phyloP scores from a whole-genome alignment of 371 early-diverging fungal genomes.

The Mucor indicus region DNA sequence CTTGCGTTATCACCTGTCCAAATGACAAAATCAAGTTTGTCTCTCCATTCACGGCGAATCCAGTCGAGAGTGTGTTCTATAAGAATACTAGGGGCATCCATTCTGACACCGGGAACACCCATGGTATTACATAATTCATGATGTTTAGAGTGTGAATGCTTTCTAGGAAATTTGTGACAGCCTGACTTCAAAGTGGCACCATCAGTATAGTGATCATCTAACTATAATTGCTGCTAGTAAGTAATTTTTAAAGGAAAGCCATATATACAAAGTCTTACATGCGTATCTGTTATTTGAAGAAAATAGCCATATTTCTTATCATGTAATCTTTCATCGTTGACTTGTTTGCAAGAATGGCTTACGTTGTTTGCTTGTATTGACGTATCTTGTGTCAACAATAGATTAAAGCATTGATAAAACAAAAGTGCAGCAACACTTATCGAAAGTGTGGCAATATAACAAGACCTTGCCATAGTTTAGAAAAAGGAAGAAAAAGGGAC shows the following conservation, averaged over 20 bases:
- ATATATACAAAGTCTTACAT: slow-evolving; percentile 34
- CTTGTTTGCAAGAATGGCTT: too few species aligned
- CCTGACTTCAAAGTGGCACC: slow-evolving; percentile 53
- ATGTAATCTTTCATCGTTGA: too few species aligned
- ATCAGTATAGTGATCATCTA: slow-evolving; percentile 46
- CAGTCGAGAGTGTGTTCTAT: slow-evolving; percentile 67
- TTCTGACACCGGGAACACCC: slow-evolving; percentile 57
- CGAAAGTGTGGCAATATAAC: background rate
- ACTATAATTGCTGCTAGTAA: slow-evolving; percentile 13
- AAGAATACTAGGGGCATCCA: slow-evolving; percentile 67
- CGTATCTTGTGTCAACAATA: background rate
- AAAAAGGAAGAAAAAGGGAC: background rate
- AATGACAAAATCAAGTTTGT: slow-evolving; percentile 71
- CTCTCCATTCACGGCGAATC: slow-evolving; percentile 52
- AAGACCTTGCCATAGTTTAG: too few species aligned
- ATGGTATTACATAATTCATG: slow-evolving; percentile 19
- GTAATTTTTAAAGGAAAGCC: too few species aligned
- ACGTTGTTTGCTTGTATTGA: too few species aligned
- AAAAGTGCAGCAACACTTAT: background rate
- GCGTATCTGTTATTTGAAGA: slow-evolving; percentile 75
- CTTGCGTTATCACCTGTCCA: slow-evolving; percentile 80
- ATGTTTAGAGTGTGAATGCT: slow-evolving; percentile 4
- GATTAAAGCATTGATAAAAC: slow-evolving; percentile 1
- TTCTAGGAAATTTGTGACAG: slow-evolving; percentile 38
- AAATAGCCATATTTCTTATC: slow-evolving; percentile 43